These are phyloP conservation scores for Acacia melanoxylon DNA, from an alignment of 306 rosid genomes.

Conservation along the genomic window DNA sequence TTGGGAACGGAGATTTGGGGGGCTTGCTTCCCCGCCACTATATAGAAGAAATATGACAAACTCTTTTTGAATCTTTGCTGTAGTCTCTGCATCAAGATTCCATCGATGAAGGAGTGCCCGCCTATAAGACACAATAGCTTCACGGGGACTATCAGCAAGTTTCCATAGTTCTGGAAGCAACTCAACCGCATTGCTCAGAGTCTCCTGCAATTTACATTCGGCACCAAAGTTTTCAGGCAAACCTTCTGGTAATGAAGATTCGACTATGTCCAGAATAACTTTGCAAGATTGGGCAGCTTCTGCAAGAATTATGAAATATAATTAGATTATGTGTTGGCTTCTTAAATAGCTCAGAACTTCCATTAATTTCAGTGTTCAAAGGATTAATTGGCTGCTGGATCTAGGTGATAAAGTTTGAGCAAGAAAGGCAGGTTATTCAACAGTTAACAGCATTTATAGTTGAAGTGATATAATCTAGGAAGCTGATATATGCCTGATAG, in stretches of 20 bases:
- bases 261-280: constrained; percentile 80
- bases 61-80: constrained; percentile 78
- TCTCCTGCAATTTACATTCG: constrained; percentile 94
- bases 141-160: constrained; percentile 69
- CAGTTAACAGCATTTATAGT: constrained; percentile 8
- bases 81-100: constrained; percentile 66
- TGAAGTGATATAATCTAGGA: not conserved
- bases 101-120: constrained; percentile 70
- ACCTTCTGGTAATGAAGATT: constrained; percentile 85
- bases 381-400: constrained; percentile 8
- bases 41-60: constrained; percentile 81
- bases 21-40: constrained; percentile 78
- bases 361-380: not conserved
- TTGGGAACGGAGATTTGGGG: constrained; percentile 81
- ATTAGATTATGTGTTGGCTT: constrained; percentile 32
- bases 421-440: not conserved
- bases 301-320: constrained; percentile 57
- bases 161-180: constrained; percentile 94
- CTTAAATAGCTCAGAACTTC: constrained; percentile 23
- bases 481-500: not conserved
- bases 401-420: constrained; percentile 13
- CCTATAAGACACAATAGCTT: constrained; percentile 75
- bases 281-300: constrained; percentile 92
- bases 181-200: constrained; percentile 67
- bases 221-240: constrained; percentile 71